Conservation (phyloP, 2,329 filamentous ascomycete species). For the Aspergillus pseudoviridinutans region DNA sequence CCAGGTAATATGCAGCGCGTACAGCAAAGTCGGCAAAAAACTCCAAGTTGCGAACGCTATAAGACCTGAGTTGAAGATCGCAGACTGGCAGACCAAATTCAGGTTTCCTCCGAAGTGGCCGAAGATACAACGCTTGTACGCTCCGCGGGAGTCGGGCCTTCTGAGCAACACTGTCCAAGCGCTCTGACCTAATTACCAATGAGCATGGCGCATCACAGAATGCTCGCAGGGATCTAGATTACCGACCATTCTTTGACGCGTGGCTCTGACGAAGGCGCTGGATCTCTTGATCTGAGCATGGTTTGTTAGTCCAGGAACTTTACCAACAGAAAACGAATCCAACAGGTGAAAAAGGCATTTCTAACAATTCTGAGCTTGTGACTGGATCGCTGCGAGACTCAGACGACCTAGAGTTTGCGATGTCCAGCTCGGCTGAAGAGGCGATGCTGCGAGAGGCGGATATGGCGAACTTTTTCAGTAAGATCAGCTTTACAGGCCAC, state of each 20-base stretch:
- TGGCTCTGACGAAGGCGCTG: constrained; percentile 12
- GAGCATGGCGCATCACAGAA: constrained; percentile 3
- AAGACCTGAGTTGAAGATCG: constrained; percentile 90
- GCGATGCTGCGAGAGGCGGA: constrained; percentile 2
- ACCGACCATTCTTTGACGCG: constrained; percentile 30
- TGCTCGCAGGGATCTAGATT: neutral
- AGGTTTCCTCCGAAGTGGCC: constrained; percentile 71
- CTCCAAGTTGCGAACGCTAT: constrained; percentile 82
- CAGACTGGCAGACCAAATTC: constrained; percentile 77
- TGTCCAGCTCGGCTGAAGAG: neutral
- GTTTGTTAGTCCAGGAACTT: neutral
- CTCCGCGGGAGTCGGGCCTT: constrained; percentile 65
- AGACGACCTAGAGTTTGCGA: neutral
- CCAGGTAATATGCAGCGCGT: constrained; percentile 89
- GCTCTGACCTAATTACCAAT: constrained; percentile 29
- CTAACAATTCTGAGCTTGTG: neutral
- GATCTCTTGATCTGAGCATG: constrained; percentile 9
- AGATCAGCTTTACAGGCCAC: neutral
- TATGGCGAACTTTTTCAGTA: neutral
- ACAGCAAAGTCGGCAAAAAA: constrained; percentile 94
- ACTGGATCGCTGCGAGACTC: neutral
- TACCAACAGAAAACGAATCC: neutral
- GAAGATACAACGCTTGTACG: constrained; percentile 81
- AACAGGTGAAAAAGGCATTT: neutral
- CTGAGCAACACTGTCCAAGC: constrained; percentile 29